Evolutionary conservation across 2,329 filamentous ascomycete genomes (phyloP).

Genomic region (Penicillium vulpinum): DNA sequence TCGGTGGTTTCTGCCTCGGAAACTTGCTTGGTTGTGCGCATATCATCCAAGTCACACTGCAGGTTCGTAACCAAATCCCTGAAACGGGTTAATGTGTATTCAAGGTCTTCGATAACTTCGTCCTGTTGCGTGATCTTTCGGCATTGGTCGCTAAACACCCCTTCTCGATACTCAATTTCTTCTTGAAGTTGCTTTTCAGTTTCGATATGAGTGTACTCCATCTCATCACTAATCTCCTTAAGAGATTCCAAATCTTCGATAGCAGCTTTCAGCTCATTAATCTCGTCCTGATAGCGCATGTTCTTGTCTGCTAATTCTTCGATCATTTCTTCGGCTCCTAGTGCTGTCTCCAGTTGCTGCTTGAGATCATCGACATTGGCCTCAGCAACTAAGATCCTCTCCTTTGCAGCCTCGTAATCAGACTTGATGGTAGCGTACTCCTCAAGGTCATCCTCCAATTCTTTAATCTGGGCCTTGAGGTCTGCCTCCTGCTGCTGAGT

Average conservation of each 20-base stretch:
- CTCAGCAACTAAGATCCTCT: slow-evolving; percentile 71
- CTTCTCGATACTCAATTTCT: slow-evolving; percentile 86
- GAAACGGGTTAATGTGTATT: slow-evolving; percentile 86
- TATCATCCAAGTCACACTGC: slow-evolving; percentile 85
- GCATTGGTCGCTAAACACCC: slow-evolving; percentile 76
- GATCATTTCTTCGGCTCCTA: slow-evolving; percentile 90
- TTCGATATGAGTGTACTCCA: slow-evolving; percentile 89
- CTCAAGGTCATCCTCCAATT: slow-evolving; percentile 70
- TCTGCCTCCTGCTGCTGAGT: slow-evolving; percentile 83
- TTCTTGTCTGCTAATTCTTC: slow-evolving; percentile 89
- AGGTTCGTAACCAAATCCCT: slow-evolving; percentile 82
- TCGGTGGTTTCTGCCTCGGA: slow-evolving; percentile 92
- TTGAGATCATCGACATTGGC: slow-evolving; percentile 79
- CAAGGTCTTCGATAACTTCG: slow-evolving; percentile 77
- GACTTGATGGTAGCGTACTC: slow-evolving; percentile 67
- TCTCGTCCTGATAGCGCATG: slow-evolving; percentile 75
- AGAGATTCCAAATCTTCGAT: slow-evolving; percentile 86
- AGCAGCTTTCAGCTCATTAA: slow-evolving; percentile 76
- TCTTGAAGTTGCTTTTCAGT: slow-evolving; percentile 93
- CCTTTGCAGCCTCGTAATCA: slow-evolving; percentile 68
- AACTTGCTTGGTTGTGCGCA: slow-evolving; percentile 86
- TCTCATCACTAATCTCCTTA: slow-evolving; percentile 90
- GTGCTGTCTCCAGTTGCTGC: slow-evolving; percentile 84
- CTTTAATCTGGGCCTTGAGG: slow-evolving; percentile 70
- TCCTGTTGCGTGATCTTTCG: slow-evolving; percentile 74